Evolutionary conservation across 2,329 filamentous ascomycete genomes (phyloP).

Genomic region (Colletotrichum siamense): DNA sequence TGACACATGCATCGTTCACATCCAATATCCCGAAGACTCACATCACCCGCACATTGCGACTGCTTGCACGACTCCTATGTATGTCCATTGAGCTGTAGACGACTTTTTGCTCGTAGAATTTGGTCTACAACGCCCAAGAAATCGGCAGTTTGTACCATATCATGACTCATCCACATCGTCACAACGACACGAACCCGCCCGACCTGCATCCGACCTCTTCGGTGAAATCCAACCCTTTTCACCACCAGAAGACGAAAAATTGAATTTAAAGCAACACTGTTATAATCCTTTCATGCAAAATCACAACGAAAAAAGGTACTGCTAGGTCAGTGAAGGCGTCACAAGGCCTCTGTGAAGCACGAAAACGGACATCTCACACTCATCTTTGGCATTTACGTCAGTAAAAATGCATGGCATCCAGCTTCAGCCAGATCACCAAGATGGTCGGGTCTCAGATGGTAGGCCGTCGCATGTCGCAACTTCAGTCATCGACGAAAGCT

Average conservation of each 20-base stretch:
- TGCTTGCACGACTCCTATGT: background rate
- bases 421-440: background rate
- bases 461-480: background rate
- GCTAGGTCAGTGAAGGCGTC: background rate
- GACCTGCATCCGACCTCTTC: background rate
- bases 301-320: accelerated
- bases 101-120: background rate
- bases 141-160: background rate
- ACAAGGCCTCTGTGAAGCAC: background rate
- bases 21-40: background rate
- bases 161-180: background rate
- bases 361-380: background rate
- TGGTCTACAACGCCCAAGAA: background rate
- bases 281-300: accelerated
- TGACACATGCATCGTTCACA: background rate
- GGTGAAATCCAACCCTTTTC: background rate
- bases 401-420: background rate
- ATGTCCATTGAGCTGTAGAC: background rate
- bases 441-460: background rate
- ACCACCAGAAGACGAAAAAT: background rate
- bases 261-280: background rate
- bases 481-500: background rate
- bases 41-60: background rate
- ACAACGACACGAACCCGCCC: background rate
- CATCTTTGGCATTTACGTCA: background rate